These are phyloP conservation scores for Penicillium steckii DNA, from an alignment of 495 filamentous ascomycete genomes.

Conservation along the genomic window DNA sequence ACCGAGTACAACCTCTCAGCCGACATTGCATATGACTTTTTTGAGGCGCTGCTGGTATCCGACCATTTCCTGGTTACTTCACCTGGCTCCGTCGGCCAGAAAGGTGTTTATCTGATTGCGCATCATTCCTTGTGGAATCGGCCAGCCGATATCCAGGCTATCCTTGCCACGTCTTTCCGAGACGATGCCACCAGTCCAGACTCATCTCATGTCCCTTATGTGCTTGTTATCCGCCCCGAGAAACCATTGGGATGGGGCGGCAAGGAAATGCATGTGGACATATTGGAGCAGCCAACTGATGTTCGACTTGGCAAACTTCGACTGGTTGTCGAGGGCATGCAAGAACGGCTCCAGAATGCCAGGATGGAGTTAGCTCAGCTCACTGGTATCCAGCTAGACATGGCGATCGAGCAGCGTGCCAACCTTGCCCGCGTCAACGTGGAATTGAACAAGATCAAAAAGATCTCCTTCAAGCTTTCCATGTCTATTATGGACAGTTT, in stretches of 20 bases:
- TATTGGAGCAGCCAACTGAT: conserved; percentile 78
- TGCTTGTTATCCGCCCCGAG: conserved; percentile 83
- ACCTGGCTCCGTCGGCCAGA: conserved; percentile 61
- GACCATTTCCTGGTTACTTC: conserved; percentile 75
- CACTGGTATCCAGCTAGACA: conserved; percentile 77
- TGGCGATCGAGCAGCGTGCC: conserved; percentile 87
- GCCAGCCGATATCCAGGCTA: conserved; percentile 74
- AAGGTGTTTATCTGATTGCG: conserved; percentile 80
- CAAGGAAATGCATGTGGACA: conserved; percentile 63
- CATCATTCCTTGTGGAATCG: conserved; percentile 74
- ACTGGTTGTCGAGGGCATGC: conserved; percentile 85
- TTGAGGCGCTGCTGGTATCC: conserved; percentile 76
- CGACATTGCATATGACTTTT: conserved; percentile 67
- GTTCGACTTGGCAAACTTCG: conserved; percentile 84
- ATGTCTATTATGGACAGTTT: conserved; percentile 99
- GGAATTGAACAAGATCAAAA: conserved; percentile 92
- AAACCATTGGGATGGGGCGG: conserved; percentile 78
- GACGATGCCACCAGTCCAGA: conserved; percentile 71
- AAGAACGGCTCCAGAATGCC: conserved; percentile 73
- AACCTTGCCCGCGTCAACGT: conserved; percentile 90
- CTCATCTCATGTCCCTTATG: conserved; percentile 66
- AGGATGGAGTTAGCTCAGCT: conserved; percentile 71
- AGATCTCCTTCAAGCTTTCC: conserved; percentile 93
- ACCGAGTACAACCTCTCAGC: conserved; percentile 82
- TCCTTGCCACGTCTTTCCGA: conserved; percentile 86